Percentiles rank a stretch among this genome's conserved stretches.
phyloP scores from a whole-genome alignment of 2,329 filamentous ascomycete genomes.

The Cordyceps cateniannulata region DNA sequence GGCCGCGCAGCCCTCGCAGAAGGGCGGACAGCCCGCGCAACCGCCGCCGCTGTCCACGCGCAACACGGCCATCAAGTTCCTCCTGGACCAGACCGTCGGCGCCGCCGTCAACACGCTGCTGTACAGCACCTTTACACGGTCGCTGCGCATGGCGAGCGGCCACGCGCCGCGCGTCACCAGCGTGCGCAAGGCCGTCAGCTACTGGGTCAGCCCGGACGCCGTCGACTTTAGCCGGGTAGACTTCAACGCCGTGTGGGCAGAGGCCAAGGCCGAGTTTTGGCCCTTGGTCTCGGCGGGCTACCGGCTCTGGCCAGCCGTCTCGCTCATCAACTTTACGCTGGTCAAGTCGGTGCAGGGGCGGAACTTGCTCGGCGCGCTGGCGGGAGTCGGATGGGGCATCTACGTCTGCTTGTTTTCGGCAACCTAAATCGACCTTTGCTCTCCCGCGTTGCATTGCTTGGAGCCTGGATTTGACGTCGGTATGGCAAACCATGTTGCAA shows the following conservation, averaged over 20 bases:
- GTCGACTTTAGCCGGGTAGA: slow-evolving; percentile 41
- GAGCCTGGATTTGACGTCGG: background rate
- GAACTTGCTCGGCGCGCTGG: slow-evolving; percentile 63
- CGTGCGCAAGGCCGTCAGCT: slow-evolving; percentile 27
- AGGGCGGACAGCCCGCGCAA: slow-evolving; percentile 31
- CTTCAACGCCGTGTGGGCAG: slow-evolving; percentile 36
- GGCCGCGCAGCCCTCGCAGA: slow-evolving; percentile 23
- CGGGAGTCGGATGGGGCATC: slow-evolving; percentile 67
- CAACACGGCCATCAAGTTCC: slow-evolving; percentile 62
- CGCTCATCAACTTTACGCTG: slow-evolving; percentile 60
- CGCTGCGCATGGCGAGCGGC: slow-evolving; percentile 45
- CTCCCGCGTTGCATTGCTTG: background rate
- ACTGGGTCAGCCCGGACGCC: slow-evolving; percentile 31
- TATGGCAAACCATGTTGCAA: background rate
- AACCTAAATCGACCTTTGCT: slow-evolving; percentile 15
- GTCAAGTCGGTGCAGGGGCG: slow-evolving; percentile 65
- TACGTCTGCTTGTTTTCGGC: slow-evolving; percentile 61
- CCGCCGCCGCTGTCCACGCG: slow-evolving; percentile 46
- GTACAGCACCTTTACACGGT: slow-evolving; percentile 54
- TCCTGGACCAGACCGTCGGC: slow-evolving; percentile 63
- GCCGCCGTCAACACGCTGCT: slow-evolving; percentile 58
- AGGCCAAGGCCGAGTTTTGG: slow-evolving; percentile 51
- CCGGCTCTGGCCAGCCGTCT: slow-evolving; percentile 63
- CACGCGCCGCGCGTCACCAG: slow-evolving; percentile 31
- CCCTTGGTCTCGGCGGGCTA: slow-evolving; percentile 62